Evolutionary conservation across 495 filamentous ascomycete genomes (phyloP).

Genomic region (Ramalina intermedia): DNA sequence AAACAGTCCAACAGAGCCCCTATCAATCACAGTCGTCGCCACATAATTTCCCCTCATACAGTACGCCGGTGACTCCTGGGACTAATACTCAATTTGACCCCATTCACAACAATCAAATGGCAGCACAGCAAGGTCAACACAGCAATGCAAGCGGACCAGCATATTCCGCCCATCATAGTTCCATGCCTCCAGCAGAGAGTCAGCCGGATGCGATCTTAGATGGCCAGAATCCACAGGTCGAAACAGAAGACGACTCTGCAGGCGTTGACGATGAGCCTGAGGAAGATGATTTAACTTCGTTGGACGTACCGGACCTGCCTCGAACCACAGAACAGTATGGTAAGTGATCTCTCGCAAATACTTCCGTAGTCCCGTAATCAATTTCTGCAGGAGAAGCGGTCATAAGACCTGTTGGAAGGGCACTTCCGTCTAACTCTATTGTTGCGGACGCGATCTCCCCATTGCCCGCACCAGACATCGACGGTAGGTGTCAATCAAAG

Average conservation of each 20-base stretch:
- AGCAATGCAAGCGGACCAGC: neutral
- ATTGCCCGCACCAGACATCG: slow-evolving; percentile 9
- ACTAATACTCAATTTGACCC: neutral
- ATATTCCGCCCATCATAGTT: neutral
- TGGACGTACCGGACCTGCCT: slow-evolving; percentile 14
- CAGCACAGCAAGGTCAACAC: slow-evolving; percentile 1
- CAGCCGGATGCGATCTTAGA: neutral
- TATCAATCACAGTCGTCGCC: slow-evolving; percentile 19
- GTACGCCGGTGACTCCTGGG: slow-evolving; percentile 28
- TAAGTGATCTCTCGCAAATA: neutral
- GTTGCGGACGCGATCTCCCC: slow-evolving; percentile 16
- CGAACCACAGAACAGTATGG: neutral
- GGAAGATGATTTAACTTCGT: slow-evolving; percentile 12
- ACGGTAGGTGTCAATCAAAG: slow-evolving; percentile 13
- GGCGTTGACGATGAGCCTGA: slow-evolving; percentile 2
- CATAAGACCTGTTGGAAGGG: slow-evolving; percentile 6
- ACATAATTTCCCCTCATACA: slow-evolving; percentile 16
- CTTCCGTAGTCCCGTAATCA: neutral
- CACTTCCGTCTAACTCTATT: slow-evolving; percentile 14
- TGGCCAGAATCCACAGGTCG: neutral
- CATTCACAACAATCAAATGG: slow-evolving; percentile 3
- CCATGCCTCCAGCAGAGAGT: neutral
- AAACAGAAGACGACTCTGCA: neutral
- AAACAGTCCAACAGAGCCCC: slow-evolving; percentile 17
- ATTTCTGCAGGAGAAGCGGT: neutral